Percentiles rank a stretch among this genome's conserved stretches.
Conservation (phyloP, 176 grass and related monocot genomes). For the Eragrostis curvula region DNA sequence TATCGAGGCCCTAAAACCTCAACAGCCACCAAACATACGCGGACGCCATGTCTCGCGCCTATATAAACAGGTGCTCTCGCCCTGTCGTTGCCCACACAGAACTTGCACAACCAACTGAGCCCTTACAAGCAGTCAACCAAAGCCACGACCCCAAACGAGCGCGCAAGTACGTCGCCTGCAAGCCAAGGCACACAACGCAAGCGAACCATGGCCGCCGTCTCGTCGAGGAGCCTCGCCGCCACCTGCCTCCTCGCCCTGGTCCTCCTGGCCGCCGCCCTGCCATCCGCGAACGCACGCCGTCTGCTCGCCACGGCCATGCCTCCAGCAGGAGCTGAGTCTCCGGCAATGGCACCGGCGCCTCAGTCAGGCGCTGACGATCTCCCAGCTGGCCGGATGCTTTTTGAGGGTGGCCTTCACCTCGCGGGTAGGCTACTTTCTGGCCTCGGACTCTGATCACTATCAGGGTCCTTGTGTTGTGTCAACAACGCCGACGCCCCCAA, state of each 20-base stretch:
- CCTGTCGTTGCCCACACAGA: not conserved
- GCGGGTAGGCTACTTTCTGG: conserved; percentile 45
- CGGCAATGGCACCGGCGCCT: conserved; percentile 11
- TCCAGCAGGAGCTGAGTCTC: not conserved
- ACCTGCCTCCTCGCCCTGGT: conserved; percentile 36
- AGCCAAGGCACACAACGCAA: not conserved
- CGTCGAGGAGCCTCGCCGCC: conserved; percentile 14
- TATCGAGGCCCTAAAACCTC: no score
- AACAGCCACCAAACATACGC: not conserved
- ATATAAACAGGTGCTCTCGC: not conserved
- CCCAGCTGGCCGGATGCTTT: conserved; percentile 11
- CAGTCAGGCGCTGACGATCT: conserved; percentile 1
- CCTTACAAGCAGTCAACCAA: not conserved
- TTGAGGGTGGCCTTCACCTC: conserved; percentile 1
- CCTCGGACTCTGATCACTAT: not conserved
- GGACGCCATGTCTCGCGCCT: not conserved
- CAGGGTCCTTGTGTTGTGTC: not conserved
- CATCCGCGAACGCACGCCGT: conserved; percentile 27
- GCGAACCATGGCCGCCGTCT: not conserved
- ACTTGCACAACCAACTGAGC: not conserved
- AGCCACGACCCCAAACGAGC: not conserved
- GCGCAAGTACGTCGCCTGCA: not conserved
- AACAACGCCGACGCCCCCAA: not conserved
- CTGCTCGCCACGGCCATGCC: conserved; percentile 17
- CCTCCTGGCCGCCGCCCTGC: not conserved